Evolutionary conservation across 192 early-diverging fungal species (phyloP).

Genomic region (Diversispora epigaea): DNA sequence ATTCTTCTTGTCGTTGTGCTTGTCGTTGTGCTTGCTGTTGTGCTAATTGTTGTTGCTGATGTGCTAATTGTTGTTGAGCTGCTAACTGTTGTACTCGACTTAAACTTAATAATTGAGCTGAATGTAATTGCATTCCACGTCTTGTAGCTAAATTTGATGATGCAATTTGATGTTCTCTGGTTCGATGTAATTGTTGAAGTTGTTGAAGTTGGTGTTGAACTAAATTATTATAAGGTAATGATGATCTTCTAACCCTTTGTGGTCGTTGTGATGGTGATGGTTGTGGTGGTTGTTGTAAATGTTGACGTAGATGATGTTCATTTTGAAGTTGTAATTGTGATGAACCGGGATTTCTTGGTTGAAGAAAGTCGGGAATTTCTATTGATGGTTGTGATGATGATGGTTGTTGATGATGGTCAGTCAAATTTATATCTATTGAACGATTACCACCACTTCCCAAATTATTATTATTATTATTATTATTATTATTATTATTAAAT

Average conservation of each 20-base stretch:
- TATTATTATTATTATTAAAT: no score
- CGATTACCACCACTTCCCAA: no score
- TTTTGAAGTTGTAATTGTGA: not conserved
- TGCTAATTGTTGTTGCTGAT: not conserved
- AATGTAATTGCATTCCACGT: slow-evolving; percentile 9
- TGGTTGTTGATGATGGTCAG: not conserved
- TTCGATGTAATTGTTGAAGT: slow-evolving; percentile 30
- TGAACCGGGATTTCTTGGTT: not conserved
- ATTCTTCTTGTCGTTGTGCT: not conserved
- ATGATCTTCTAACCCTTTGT: slow-evolving; percentile 1
- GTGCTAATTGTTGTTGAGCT: not conserved
- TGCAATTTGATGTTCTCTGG: slow-evolving; percentile 12
- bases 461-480: no score
- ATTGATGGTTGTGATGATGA: not conserved
- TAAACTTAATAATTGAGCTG: slow-evolving; percentile 19
- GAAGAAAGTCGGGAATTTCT: slow-evolving; percentile 11
- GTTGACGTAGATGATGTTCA: not conserved
- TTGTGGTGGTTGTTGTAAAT: not conserved
- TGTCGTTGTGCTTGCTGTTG: not conserved
- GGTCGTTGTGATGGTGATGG: not conserved
- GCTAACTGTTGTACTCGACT: not conserved
- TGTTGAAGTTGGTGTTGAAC: slow-evolving; percentile 29
- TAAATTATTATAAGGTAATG: slow-evolving; percentile 1
- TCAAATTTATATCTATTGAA: not conserved
- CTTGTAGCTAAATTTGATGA: slow-evolving; percentile 18